phyloP scores from a whole-genome alignment of 2,329 filamentous ascomycete species.

The Ceratocystis smalleyi region DNA sequence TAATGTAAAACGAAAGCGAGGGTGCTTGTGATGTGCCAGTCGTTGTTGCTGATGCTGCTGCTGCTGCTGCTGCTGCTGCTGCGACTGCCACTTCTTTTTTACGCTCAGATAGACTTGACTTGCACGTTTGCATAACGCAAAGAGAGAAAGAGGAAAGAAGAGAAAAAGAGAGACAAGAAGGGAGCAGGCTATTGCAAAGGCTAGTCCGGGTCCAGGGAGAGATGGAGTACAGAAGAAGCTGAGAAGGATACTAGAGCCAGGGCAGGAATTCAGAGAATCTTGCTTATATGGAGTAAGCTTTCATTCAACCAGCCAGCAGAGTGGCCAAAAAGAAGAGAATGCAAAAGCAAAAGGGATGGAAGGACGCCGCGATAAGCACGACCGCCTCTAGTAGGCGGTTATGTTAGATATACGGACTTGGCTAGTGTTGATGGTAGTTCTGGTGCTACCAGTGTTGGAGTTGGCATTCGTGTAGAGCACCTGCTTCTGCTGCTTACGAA shows the following conservation, averaged over 20 bases:
- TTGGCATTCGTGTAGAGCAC: background rate
- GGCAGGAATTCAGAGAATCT: background rate
- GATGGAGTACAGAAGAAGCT: background rate
- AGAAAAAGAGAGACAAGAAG: background rate
- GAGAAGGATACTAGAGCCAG: background rate
- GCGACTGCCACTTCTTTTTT: background rate
- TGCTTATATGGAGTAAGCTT: background rate
- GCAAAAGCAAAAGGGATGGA: background rate
- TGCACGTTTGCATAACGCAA: background rate
- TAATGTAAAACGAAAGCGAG: background rate
- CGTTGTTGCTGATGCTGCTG: background rate
- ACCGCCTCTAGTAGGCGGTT: no score
- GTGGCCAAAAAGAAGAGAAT: background rate
- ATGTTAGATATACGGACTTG: no score
- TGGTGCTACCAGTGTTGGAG: no score
- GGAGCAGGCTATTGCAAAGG: background rate
- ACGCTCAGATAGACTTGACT: background rate
- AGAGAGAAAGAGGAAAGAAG: background rate
- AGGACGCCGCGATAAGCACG: no score
- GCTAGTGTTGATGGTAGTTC: no score
- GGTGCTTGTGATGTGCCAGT: background rate
- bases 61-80: background rate
- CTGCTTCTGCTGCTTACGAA: background rate
- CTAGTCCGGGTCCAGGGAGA: conserved; percentile 2
- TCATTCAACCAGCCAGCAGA: background rate